Base-by-base conservation (phyloP, 352 stramenopile genomes). In the Pythium angustatum region DNA sequence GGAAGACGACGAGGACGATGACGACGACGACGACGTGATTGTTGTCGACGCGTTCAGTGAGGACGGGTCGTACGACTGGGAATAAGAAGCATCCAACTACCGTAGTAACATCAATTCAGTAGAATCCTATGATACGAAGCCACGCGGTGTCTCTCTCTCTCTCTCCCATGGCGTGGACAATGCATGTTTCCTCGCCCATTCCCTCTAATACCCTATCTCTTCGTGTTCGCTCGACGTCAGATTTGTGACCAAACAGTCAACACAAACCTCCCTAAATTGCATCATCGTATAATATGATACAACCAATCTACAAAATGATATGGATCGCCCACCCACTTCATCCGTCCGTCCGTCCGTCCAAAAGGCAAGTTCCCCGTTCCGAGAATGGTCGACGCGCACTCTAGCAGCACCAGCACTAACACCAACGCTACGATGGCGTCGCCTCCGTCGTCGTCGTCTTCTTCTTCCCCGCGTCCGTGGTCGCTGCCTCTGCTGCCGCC, bases 1-100 rank as follows among this genome's bases (percentile, higher is more conserved):
- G 22, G 15, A 34, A 27, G 41, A 44, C 28, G 54, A 43, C 12
- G 15, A 34, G 28, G 41, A 44, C 28, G 54, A 43, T 7, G 27
- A 62, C 12, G 40, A 36, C 12, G 52, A 60, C 6, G 52, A 59
- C 41, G 43, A 61, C 21, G 26, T 47, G 10, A 19, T 61, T 19
- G 41, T 61, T 19, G 27, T 61, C 24, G 38, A 38, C 17, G 17
- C 30, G 30, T 34, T 17, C 27, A 55, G 48, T 28, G 48, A 41
- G 6, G 19, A 38, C 17, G 48, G n/a, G 2, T 38, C 48, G 30
- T 31, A 55, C 48, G 27, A 55, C 14, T 27, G 48, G 27, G 27
- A 26, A 17, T 49, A 28, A 49, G 28, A n/a, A n/a, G n/a, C n/a
- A n/a, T n/a, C n/a, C n/a, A n/a, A n/a, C n/a, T n/a, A n/a, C n/a